A percentile compares a stretch with the other conserved stretches of the same genome.
phyloP scores from a whole-genome alignment of 2,329 filamentous ascomycete species.

The Aspergillus aculeatus region DNA sequence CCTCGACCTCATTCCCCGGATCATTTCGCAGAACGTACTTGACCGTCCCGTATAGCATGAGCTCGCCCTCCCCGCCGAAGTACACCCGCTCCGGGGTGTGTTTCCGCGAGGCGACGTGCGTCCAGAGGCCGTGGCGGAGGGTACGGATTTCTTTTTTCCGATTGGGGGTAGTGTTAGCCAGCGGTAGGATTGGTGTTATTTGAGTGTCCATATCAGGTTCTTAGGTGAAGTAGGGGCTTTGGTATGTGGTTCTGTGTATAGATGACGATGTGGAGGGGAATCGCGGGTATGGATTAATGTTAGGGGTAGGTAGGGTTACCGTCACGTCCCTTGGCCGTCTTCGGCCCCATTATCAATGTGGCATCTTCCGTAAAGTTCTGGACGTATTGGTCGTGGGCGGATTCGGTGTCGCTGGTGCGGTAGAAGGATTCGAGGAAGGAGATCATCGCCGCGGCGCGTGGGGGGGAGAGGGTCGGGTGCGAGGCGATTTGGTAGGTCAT shows the following conservation, averaged over 20 bases:
- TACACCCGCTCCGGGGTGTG: conserved; percentile 33
- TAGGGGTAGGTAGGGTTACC: conserved; percentile 23
- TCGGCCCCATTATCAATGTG: conserved; percentile 40
- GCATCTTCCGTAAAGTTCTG: conserved; percentile 35
- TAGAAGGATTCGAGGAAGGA: conserved; percentile 40
- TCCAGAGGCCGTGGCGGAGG: conserved; percentile 38
- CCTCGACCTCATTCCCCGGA: conserved; percentile 31
- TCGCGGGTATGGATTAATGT: not conserved
- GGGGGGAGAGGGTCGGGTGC: conserved; percentile 25
- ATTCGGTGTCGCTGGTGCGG: conserved; percentile 36
- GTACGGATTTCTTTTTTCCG: conserved; percentile 30
- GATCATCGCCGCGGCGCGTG: conserved; percentile 25
- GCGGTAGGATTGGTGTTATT: too few relatives aligned
- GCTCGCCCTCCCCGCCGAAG: conserved; percentile 33
- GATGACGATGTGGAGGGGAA: too few relatives aligned
- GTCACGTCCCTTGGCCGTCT: conserved; percentile 31
- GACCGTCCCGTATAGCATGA: conserved; percentile 41
- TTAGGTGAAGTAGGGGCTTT: too few relatives aligned
- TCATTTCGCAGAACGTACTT: conserved; percentile 34
- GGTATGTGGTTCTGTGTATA: too few relatives aligned
- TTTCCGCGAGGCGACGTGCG: conserved; percentile 34
- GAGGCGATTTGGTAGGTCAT: conserved; percentile 37
- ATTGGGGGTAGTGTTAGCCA: not conserved
- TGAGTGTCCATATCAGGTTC: too few relatives aligned
- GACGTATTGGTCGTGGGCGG: conserved; percentile 36